phyloP scores from a whole-genome alignment of 345 rosid species.

The Aquilaria sinensis region DNA sequence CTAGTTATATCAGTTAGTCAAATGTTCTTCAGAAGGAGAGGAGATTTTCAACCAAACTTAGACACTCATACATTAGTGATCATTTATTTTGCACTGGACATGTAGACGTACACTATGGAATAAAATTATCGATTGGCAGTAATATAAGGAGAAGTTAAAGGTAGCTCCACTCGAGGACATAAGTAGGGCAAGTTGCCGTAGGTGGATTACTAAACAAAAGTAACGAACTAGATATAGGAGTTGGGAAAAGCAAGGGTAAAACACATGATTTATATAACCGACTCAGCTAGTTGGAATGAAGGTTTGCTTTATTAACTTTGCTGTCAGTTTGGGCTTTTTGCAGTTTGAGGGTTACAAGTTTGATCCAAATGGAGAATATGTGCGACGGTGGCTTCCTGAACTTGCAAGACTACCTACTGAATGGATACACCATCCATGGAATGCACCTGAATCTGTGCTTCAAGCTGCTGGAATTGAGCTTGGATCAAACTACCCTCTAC shows the following conservation, averaged over 20 bases:
- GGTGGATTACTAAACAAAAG: no score
- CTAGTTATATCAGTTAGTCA: no score
- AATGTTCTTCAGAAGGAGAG: no score
- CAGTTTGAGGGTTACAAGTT: conserved; percentile 94
- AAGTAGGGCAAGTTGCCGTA: no score
- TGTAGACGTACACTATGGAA: no score
- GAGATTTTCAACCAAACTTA: no score
- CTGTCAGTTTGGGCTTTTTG: conserved; percentile 7
- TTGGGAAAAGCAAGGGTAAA: background rate
- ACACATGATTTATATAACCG: background rate
- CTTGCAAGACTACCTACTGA: conserved; percentile 95
- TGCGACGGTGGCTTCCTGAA: conserved; percentile 96
- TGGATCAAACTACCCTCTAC: conserved; percentile 92
- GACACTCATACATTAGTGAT: no score
- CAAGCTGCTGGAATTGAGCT: conserved; percentile 98
- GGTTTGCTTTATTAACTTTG: background rate
- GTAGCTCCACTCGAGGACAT: no score
- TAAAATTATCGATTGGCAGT: no score
- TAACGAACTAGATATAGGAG: no score
- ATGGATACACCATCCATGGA: conserved; percentile 99
- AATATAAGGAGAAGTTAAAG: no score
- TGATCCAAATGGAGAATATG: conserved; percentile 93
- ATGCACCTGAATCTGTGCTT: conserved; percentile 86
- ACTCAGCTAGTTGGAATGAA: background rate
- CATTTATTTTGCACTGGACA: no score